phyloP scores from a whole-genome alignment of 2,329 filamentous ascomycete species.

The Penicillium oxalicum region DNA sequence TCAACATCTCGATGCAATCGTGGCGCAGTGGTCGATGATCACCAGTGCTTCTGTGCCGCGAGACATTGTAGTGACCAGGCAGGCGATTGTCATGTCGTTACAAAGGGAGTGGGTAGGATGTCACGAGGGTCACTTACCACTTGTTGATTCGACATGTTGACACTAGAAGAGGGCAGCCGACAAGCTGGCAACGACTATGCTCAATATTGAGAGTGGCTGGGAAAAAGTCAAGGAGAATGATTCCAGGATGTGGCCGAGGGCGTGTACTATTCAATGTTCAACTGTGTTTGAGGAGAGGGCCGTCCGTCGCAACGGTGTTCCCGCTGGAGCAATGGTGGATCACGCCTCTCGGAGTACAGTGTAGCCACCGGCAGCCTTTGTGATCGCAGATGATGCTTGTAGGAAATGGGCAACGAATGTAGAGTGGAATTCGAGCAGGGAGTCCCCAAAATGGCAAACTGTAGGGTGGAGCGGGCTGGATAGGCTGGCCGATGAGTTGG shows the following conservation, averaged over 20 bases:
- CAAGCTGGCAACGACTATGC: constrained; percentile 12
- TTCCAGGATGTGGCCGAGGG: constrained; percentile 1
- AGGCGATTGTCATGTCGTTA: constrained; percentile 14
- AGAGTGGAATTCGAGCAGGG: not conserved
- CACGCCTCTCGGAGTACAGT: constrained; percentile 8
- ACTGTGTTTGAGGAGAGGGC: constrained; percentile 6
- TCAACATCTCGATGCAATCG: not conserved
- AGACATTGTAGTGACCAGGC: not conserved
- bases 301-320: constrained; percentile 19
- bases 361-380: constrained; percentile 1
- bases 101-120: constrained; percentile 19
- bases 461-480: constrained; percentile 4
- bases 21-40: too few species aligned
- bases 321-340: constrained; percentile 16
- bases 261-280: not conserved
- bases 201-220: constrained; percentile 12
- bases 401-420: not conserved
- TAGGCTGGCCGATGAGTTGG: constrained; percentile 24
- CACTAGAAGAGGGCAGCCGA: not conserved
- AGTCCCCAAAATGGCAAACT: constrained; percentile 2
- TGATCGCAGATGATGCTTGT: constrained; percentile 2
- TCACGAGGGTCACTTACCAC: constrained; percentile 40
- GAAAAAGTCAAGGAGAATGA: constrained; percentile 8
- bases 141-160: constrained; percentile 44
- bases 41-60: not conserved